Percentiles rank a stretch among this genome's conserved stretches.
Evolutionary conservation across 371 early-diverging fungal genomes (phyloP).

Genomic region (Saksenaea oblongispora): DNA sequence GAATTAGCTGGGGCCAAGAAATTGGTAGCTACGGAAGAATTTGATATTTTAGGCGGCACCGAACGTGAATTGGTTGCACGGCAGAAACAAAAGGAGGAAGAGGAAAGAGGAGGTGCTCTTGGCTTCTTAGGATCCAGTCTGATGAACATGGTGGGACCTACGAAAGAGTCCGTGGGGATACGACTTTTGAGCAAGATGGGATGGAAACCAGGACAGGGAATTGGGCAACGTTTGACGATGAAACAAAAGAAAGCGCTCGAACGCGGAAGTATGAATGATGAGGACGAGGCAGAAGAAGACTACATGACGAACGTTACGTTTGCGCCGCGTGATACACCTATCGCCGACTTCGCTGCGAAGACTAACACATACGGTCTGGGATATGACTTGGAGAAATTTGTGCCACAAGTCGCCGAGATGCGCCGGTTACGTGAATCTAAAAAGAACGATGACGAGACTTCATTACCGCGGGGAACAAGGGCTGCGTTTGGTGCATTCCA

Average conservation of each 20-base stretch:
- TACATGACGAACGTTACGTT: conserved; percentile 51
- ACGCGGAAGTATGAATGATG: conserved; percentile 15
- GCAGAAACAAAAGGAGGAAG: conserved; percentile 43
- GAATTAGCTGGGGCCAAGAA: conserved; percentile 52
- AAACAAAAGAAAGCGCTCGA: conserved; percentile 8
- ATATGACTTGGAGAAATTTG: conserved; percentile 62
- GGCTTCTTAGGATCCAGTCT: conserved; percentile 33
- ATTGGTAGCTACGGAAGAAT: conserved; percentile 68
- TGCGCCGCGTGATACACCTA: conserved; percentile 74
- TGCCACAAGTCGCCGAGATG: conserved; percentile 67
- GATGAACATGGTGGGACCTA: conserved; percentile 60
- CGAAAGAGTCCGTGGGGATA: conserved; percentile 60
- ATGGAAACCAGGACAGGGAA: conserved; percentile 85
- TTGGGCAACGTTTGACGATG: conserved; percentile 65
- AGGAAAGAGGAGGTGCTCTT: conserved; percentile 30
- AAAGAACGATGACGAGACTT: conserved; percentile 12
- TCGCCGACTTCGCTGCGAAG: conserved; percentile 59
- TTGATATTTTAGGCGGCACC: conserved; percentile 67
- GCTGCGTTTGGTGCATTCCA: conserved; percentile 34
- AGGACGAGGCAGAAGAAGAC: conserved; percentile 44
- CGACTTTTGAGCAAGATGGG: conserved; percentile 77
- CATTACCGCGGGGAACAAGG: conserved; percentile 13
- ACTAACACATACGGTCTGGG: conserved; percentile 70
- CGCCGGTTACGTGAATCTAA: conserved; percentile 33
- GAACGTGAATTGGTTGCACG: conserved; percentile 60